Base-by-base conservation (phyloP, 805 yeast species). In the Kazachstania africana region DNA sequence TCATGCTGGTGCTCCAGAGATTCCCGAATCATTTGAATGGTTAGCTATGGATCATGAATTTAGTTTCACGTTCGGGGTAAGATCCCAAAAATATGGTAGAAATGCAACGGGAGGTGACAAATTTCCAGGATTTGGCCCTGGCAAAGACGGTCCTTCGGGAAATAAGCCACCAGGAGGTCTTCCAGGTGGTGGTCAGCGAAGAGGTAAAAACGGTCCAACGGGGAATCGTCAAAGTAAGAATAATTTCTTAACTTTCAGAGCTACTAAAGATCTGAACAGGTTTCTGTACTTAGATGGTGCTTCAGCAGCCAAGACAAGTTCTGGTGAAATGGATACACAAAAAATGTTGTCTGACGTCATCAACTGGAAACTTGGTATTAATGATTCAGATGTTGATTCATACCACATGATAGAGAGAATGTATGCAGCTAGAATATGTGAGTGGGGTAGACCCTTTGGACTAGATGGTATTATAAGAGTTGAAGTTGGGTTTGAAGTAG, bases 321-420 rank as follows among this genome's bases (percentile, higher is more conserved):
- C 71, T 1, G 80, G 80, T 4, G 75, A 70, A 43, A 72, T 72
- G 79, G 82, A 75, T 44, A 63, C 72, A 1, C 76, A 71, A 41
- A 50, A 50, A 28, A 34, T 70, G 29, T 43, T 66, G 3, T 57
- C 73, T 14, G 47, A 62, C 24, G 39, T 48, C 10, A 36, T 43
- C n/a, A 40, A 26, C 14, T 23, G 28, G 13, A 39, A 33, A 28
- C 32, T 38, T 12, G 37, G 43, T 16, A 17, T 39, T 5, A 26
- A 35, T 4, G 29, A 36, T 24, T 37, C 20, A 40, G n/a, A n/a
- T n/a, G n/a, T n/a, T 16, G 49, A 44, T 27, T 12, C 12, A 6
- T 13, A 4, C 20, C 18, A 33, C 1, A 50, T 57, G 39, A 35
- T 54, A 25, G 82, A 75, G 45, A 29, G 66, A 12, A 42, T 37